A percentile compares a stretch with the other conserved stretches of the same genome.
These are phyloP conservation scores for Gynochthodes officinalis DNA, from an alignment of 257 asterid genomes.

Conservation along the genomic window DNA sequence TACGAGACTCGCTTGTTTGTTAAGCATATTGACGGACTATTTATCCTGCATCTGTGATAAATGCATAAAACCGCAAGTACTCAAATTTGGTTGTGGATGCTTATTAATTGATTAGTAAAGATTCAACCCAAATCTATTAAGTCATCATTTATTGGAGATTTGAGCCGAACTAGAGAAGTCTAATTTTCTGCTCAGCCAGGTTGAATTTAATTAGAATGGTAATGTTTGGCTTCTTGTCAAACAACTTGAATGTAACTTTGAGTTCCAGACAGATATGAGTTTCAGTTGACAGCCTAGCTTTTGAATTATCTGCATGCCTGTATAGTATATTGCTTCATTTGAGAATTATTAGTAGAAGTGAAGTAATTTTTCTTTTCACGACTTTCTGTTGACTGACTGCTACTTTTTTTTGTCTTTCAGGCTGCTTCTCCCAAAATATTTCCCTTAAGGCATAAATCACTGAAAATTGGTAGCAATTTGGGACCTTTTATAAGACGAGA, in stretches of 20 bases:
- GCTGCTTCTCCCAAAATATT: conserved; percentile 1
- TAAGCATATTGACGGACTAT: background rate
- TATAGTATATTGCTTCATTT: background rate
- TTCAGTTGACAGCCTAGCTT: background rate
- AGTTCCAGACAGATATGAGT: too few relatives aligned
- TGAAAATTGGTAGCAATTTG: background rate
- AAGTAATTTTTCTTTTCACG: background rate
- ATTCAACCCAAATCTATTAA: background rate
- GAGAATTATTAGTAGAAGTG: background rate
- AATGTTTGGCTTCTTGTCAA: too few relatives aligned
- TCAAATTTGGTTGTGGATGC: too few relatives aligned
- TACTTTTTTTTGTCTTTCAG: background rate
- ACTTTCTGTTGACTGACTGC: background rate
- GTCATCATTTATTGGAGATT: background rate
- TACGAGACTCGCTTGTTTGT: too few relatives aligned
- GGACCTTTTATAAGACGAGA: background rate
- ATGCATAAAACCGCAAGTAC: background rate
- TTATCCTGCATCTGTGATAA: background rate
- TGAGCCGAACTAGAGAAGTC: background rate
- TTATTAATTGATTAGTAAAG: background rate
- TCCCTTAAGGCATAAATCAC: background rate
- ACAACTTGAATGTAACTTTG: too few relatives aligned
- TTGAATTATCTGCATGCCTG: background rate
- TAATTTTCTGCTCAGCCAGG: background rate
- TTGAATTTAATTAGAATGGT: too few relatives aligned